Evolutionary conservation across 192 early-diverging fungal genomes (phyloP), one percentile per base, ranked within the genome.

Genomic region (Podila epigama): DNA sequence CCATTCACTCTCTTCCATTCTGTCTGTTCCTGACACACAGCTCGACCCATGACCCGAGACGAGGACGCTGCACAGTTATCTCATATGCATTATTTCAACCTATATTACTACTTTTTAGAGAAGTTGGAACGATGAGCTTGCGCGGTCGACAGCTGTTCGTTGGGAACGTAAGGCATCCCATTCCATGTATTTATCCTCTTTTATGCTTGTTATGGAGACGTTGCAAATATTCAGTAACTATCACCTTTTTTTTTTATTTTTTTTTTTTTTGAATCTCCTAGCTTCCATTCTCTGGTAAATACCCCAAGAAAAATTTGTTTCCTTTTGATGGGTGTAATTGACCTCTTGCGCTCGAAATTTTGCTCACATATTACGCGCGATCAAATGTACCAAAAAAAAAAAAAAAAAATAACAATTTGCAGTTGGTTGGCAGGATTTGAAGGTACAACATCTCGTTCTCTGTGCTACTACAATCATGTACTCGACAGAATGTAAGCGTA

Each of bases 391-490:
- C n/a, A n/a, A n/a, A n/a, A n/a, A n/a, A n/a, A n/a, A n/a, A n/a
- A n/a, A n/a, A n/a, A n/a, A n/a, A n/a, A n/a, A n/a, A n/a, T n/a
- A n/a, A n/a, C n/a, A n/a, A n/a, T 18, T 54, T 25, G 13, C 55
- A 63, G 70, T 73, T 53, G 70, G 63, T 13, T 73, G 63, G 63
- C 70, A 65, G 57, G 63, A 73, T 22, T 63, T 73, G 44, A 66
- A 59, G 54, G 69, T 71, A 71, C 16, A 10, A 52, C 13, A 13
- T 27, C 16, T 37, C 6, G 15, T 54, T n/a, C 18, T 13, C 33
- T 50, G 4, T 18, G 11, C 42, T 50, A 33, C 29, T 9, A 64
- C 35, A 51, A 36, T 51, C 13, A 4, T 9, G 4, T 16, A 12
- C 18, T 31, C 3, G 28, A 12, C 39, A 12, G n/a, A 36, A n/a